Base-by-base conservation (phyloP, 805 yeast species). In the Scheffersomyces amazonensis region DNA sequence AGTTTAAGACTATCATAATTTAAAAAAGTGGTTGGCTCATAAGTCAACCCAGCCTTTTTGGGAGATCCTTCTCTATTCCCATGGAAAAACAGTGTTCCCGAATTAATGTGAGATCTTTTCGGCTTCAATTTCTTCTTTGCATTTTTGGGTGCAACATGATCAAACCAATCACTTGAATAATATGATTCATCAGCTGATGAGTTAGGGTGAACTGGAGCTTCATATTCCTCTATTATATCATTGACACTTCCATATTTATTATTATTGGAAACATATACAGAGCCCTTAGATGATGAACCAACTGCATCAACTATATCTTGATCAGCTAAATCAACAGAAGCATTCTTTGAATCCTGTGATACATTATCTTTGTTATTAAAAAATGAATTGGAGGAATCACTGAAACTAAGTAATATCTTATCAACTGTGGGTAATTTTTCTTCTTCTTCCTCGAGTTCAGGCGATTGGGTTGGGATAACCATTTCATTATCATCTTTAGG, bases 131-230 rank as follows among this genome's bases (percentile, higher is more conserved):
- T 17, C 6, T 10, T 20, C 6, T 20, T 18, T 13, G 12, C 15
- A 3, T 15, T 25, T 6, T 31, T 30, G 13, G 23, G 16, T 3
- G 20, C 20, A 24, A 21, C 36, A n/a, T 22, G 35, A 10, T 40
- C 36, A 27, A 35, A 28, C 50, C 53, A 47, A 28, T 36, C 49
- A 10, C 42, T 41, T 1, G 51, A 49, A 33, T 43, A 47, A 32
- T 30, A 47, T 12, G 53, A 41, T 5, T 45, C 45, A 16, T 18
- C 41, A 11, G 35, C 31, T 16, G 37, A 35, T 19, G 36, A 6
- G 17, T 13, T 27, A 27, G n/a, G n/a, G n/a, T 27, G 8, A 12
- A 24, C 8, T 7, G 27, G 27, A 24, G 8, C 30, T 7, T 16
- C 30, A 27, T 27, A 27, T 5, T 5, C 30, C n/a, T 27, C 15